Conservation (phyloP, 1,139 yeast species). For the Candida sanyaensis region DNA sequence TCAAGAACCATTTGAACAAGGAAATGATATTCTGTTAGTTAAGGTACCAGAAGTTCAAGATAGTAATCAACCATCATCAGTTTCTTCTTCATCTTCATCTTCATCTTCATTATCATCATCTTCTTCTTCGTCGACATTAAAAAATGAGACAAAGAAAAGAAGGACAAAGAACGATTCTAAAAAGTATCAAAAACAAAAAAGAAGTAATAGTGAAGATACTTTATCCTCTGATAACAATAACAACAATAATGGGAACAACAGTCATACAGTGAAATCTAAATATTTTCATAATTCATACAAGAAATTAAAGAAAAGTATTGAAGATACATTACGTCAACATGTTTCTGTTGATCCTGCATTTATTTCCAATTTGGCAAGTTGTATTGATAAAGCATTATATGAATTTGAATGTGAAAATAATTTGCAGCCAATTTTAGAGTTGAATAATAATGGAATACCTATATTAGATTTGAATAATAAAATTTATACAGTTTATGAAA, state of each 20-base stretch:
- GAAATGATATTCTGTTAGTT: not conserved
- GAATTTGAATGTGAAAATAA: constrained; percentile 8
- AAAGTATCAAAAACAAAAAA: not conserved
- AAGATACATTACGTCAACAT: constrained; percentile 8
- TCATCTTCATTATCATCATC: not conserved
- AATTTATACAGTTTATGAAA: constrained; percentile 17
- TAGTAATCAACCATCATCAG: not conserved
- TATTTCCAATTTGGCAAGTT: constrained; percentile 8
- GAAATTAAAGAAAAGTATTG: constrained; percentile 9
- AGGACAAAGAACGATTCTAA: not conserved
- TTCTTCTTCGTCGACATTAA: not conserved
- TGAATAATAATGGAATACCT: constrained; percentile 10
- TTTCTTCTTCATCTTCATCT: not conserved
- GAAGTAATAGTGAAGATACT: not conserved
- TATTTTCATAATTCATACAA: constrained; percentile 9
- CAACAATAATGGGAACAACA: not conserved
- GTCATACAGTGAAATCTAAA: not conserved
- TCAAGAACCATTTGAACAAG: not conserved
- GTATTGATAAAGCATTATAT: constrained; percentile 9
- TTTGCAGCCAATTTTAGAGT: constrained; percentile 3
- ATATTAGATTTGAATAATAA: constrained; percentile 17
- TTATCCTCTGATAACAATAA: not conserved
- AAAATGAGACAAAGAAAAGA: not conserved
- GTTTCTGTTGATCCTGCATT: constrained; percentile 13
- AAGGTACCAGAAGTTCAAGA: not conserved